Percentiles rank a stretch among this genome's conserved stretches.
Evolutionary conservation across 495 filamentous ascomycete species (phyloP).

Genomic region (Daldinia caldariorum): DNA sequence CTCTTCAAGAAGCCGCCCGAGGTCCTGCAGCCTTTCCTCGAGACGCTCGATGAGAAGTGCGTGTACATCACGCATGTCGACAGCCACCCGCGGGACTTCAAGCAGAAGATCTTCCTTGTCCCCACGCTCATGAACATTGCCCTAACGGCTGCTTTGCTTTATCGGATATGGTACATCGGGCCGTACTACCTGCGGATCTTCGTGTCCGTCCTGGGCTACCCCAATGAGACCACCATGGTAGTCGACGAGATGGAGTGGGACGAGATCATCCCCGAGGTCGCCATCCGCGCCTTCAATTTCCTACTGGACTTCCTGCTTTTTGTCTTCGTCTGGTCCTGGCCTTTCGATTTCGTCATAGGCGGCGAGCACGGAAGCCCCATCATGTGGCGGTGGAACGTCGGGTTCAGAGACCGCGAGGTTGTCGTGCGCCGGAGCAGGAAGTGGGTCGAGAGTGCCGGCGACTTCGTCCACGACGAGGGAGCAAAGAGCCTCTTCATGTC

Average conservation of each 20-base stretch:
- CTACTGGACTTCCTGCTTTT: conserved; percentile 75
- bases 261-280: conserved; percentile 60
- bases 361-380: conserved; percentile 63
- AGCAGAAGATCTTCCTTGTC: conserved; percentile 78
- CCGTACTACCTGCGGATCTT: conserved; percentile 74
- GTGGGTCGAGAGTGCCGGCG: conserved; percentile 63
- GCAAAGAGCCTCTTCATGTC: conserved; percentile 48
- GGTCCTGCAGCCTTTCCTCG: conserved; percentile 67
- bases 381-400: conserved; percentile 73
- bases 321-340: conserved; percentile 78
- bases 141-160: conserved; percentile 66
- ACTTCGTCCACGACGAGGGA: conserved; percentile 50
- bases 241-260: conserved; percentile 59
- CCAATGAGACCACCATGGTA: conserved; percentile 67
- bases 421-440: conserved; percentile 74
- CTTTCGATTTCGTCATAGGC: conserved; percentile 72
- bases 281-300: conserved; percentile 67
- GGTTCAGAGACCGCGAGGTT: conserved; percentile 76
- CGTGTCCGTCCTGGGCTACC: conserved; percentile 66
- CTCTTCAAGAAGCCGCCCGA: conserved; percentile 72
- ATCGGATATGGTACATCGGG: conserved; percentile 67
- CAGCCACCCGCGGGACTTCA: conserved; percentile 67
- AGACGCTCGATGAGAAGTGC: conserved; percentile 66
- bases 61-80: conserved; percentile 87
- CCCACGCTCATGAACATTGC: conserved; percentile 74